Evolutionary conservation across 257 asterid species (phyloP), one percentile per base, ranked within the genome.

Genomic region (Rhazya stricta): DNA sequence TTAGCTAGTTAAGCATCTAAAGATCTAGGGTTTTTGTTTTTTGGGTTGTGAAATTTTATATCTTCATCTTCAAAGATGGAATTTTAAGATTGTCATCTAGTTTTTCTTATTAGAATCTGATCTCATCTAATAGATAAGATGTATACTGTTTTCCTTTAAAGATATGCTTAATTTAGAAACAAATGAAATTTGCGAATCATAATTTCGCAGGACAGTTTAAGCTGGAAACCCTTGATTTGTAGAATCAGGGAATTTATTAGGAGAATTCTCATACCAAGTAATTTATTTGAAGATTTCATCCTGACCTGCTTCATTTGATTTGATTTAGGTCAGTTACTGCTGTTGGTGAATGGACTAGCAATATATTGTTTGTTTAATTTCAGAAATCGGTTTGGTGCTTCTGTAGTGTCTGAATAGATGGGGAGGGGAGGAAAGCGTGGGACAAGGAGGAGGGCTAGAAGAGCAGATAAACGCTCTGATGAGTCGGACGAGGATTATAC

Each of bases 401-500:
- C 46, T 37, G 51, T 73, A 78, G 79, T 67, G 75, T 67, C 66
- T 67, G 68, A 42, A 71, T 77, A 80, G 90, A 91, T 91, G 96
- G 86, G 86, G 56, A 84, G 80, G 84, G 83, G 88, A 76, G 79
- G 85, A 78, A 83, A 78, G 69, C 84, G 85, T 67, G 74, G 74
- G 72, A 70, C 83, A 23, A 79, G 87, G 82, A 76, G 79, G 75
- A 84, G 74, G 75, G 86, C 69, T 48, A 76, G 63, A 66, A 66
- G 79, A 56, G 79, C 76, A 61, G 80, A 73, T 63, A 74, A 48
- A 41, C 78, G 75, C 56, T 84, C 85, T 0, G 92, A 89, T 76
- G 91, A 84, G 50, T 91, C 97, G 1, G 97, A 91, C 65, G 96
- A 89, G 85, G 97, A 93, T 82, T 93, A 89, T 81, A 77, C 61